Conservation (phyloP, 495 filamentous ascomycete species). For the Bryoglossum gracile region DNA sequence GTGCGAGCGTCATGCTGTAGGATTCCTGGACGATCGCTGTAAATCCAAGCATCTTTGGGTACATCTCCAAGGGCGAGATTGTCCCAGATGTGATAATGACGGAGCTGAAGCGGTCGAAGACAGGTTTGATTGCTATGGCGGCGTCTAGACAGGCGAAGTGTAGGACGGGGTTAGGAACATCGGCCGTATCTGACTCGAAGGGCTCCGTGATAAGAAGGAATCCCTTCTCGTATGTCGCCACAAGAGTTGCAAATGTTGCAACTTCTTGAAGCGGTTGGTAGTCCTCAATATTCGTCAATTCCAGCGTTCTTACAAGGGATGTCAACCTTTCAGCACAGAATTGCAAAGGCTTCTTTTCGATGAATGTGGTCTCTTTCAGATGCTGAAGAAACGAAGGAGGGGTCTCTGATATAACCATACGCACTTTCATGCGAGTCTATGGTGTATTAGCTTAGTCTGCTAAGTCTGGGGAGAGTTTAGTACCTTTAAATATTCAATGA, state of each 20-base stretch:
- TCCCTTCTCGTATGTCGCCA: constrained; percentile 94
- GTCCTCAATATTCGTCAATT: constrained; percentile 96
- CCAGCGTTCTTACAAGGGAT: constrained; percentile 89
- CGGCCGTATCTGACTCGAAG: constrained; percentile 90
- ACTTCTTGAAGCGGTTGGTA: constrained; percentile 97
- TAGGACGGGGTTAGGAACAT: constrained; percentile 89
- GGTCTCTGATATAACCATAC: constrained; percentile 94
- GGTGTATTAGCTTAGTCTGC: constrained; percentile 1
- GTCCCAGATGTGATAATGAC: constrained; percentile 99
- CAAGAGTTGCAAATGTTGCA: constrained; percentile 95
- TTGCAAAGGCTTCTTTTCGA: constrained; percentile 90
- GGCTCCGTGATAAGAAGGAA: constrained; percentile 95
- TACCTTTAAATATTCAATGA: constrained; percentile 92
- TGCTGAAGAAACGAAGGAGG: constrained; percentile 90
- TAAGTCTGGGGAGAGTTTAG: background rate
- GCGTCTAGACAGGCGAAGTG: constrained; percentile 97
- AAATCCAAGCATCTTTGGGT: constrained; percentile 97
- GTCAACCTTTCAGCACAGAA: constrained; percentile 95
- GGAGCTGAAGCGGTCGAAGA: constrained; percentile 94
- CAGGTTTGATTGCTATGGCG: constrained; percentile 95
- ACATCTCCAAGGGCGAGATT: constrained; percentile 96
- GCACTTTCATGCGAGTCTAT: constrained; percentile 92
- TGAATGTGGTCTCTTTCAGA: constrained; percentile 91
- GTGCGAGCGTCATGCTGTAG: constrained; percentile 92
- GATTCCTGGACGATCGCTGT: constrained; percentile 88